Conservation (phyloP, 805 yeast genomes). For the Maudiozyma serrabonitensis region DNA sequence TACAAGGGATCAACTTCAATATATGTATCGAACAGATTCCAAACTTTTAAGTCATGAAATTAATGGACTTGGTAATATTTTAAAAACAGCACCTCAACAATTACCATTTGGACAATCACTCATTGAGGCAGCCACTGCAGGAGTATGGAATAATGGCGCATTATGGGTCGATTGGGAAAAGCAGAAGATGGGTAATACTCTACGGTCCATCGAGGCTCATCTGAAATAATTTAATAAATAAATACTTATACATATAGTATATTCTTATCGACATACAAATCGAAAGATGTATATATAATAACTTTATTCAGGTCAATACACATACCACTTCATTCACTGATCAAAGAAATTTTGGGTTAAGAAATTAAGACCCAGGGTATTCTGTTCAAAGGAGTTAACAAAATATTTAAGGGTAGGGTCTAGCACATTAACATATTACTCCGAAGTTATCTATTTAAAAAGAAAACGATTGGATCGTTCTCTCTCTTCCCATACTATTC, state of each 20-base stretch:
- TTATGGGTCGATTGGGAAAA: constrained; percentile 32
- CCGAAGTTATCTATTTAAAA: too few species aligned
- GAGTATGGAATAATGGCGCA: constrained; percentile 16
- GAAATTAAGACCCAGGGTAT: too few species aligned
- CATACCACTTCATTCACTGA: too few species aligned
- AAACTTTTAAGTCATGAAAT: constrained; percentile 11
- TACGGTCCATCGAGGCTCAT: neutral
- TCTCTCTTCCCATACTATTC: too few species aligned
- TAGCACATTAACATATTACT: too few species aligned
- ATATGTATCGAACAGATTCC: constrained; percentile 15
- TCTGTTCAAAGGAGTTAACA: too few species aligned
- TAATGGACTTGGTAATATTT: constrained; percentile 10
- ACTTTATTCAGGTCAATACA: too few species aligned
- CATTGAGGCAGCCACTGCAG: constrained; percentile 11
- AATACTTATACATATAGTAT: neutral
- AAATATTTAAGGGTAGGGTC: too few species aligned
- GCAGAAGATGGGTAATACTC: constrained; percentile 19
- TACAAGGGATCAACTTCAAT: constrained; percentile 23
- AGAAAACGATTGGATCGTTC: too few species aligned
- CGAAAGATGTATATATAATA: too few species aligned
- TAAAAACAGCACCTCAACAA: constrained; percentile 10
- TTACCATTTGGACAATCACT: constrained; percentile 17
- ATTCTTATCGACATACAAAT: too few species aligned
- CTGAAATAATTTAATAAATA: neutral
- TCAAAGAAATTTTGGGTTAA: too few species aligned